A percentile compares a stretch with the other conserved stretches of the same genome.
Evolutionary conservation across 768 basidiomycete genomes (phyloP).

Genomic region (Calocera viscosa): DNA sequence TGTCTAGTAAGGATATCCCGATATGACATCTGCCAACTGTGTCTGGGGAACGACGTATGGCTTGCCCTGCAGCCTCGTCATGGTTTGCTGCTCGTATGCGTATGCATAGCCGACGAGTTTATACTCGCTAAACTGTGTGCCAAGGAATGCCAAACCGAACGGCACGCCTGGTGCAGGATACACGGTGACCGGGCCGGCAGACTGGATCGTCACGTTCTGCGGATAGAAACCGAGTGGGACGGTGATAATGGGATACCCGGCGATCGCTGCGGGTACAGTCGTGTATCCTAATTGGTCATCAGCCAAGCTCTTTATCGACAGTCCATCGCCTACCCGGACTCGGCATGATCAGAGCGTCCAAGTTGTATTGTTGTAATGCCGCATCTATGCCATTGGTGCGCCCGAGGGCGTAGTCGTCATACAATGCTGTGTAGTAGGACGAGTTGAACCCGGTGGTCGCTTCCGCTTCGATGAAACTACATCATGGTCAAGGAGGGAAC

Average conservation of each 20-base stretch:
- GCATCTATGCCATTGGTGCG: constrained; percentile 44
- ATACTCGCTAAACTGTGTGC: constrained; percentile 49
- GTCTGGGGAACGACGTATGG: constrained; percentile 44
- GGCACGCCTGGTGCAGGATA: constrained; percentile 47
- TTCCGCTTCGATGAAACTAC: constrained; percentile 14
- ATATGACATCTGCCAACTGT: constrained; percentile 32
- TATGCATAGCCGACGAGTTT: constrained; percentile 45
- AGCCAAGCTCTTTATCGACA: not conserved
- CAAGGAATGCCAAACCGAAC: constrained; percentile 50
- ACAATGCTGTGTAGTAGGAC: constrained; percentile 35
- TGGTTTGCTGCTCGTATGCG: constrained; percentile 54
- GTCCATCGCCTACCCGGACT: constrained; percentile 15
- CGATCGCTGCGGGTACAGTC: constrained; percentile 22
- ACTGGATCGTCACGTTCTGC: constrained; percentile 31
- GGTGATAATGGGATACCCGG: constrained; percentile 32
- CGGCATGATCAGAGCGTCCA: constrained; percentile 45
- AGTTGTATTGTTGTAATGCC: constrained; percentile 33
- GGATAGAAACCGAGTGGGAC: constrained; percentile 54
- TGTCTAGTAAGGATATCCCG: constrained; percentile 5
- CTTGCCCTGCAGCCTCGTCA: constrained; percentile 36
- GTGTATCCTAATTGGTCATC: constrained; percentile 13
- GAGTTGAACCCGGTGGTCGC: constrained; percentile 22
- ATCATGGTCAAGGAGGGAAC: not conserved
- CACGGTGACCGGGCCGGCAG: constrained; percentile 30
- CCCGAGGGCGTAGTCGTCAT: constrained; percentile 37